These are phyloP conservation scores for Diplocarpon mali DNA, from an alignment of 2,329 filamentous ascomycete species.

Conservation along the genomic window DNA sequence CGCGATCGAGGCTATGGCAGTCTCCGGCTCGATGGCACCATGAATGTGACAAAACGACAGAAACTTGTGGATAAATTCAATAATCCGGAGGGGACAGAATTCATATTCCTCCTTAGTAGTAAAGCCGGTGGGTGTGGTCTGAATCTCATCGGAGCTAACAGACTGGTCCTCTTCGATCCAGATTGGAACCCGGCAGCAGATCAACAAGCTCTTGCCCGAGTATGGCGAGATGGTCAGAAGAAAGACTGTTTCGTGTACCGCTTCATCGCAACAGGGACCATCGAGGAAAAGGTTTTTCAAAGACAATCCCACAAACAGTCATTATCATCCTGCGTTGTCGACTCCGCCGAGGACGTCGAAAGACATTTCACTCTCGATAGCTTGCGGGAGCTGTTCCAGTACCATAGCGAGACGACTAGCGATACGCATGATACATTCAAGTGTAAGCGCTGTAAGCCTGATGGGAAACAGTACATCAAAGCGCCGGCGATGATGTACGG, in stretches of 20 bases:
- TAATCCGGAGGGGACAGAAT: slow-evolving; percentile 78
- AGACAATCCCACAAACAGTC: slow-evolving; percentile 97
- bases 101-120: slow-evolving; percentile 90
- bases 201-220: slow-evolving; percentile 90
- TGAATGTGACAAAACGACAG: slow-evolving; percentile 95
- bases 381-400: slow-evolving; percentile 88
- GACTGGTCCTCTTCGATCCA: slow-evolving; percentile 90
- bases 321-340: slow-evolving; percentile 89
- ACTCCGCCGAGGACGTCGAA: slow-evolving; percentile 93
- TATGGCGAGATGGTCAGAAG: slow-evolving; percentile 98
- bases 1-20: slow-evolving; percentile 74
- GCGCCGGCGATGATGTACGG: slow-evolving; percentile 93
- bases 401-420: slow-evolving; percentile 70
- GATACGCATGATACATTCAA: slow-evolving; percentile 99
- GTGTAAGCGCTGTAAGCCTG: slow-evolving; percentile 85
- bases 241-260: slow-evolving; percentile 99
- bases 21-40: slow-evolving; percentile 86
- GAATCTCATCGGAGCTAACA: slow-evolving; percentile 89
- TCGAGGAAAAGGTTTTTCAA: slow-evolving; percentile 99
- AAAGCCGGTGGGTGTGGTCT: slow-evolving; percentile 96
- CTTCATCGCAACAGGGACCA: slow-evolving; percentile 97
- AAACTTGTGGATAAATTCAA: slow-evolving; percentile 98
- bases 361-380: slow-evolving; percentile 90
- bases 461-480: slow-evolving; percentile 80
- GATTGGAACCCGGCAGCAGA: slow-evolving; percentile 98